Base-by-base conservation (phyloP, 495 filamentous ascomycete species). In the Astrocystis sublimbata region DNA sequence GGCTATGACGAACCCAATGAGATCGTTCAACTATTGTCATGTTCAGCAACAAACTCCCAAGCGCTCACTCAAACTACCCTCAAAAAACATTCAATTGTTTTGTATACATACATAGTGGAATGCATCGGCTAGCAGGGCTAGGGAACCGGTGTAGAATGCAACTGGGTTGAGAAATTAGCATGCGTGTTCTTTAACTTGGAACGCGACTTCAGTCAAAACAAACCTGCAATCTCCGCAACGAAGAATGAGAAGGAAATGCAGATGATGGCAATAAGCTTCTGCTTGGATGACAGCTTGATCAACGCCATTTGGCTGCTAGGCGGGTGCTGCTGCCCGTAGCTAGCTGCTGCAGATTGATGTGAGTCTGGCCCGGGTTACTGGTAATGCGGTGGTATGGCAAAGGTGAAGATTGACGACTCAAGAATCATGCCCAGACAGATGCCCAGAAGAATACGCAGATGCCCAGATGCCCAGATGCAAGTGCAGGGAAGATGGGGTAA, bases 51-150 rank as follows among this genome's bases (percentile, higher is more conserved):
- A 41, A 12, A 40, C 17, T 24, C 42, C 7, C 52, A 13, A 36
- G 21, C 40, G 7, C 0, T 12, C 28, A 42, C 33, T 23, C 17
- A 35, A n/a, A n/a, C n/a, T n/a, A n/a, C n/a, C 28, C 8, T 28
- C 24, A 23, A 33, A n/a, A 5, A 36, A 41, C 52, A 35, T 21
- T 26, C 8, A 15, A 21, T 7, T 61, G 15, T 6, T 6, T 58
- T 26, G 23, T 12, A 42, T 54, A 64, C 81, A 68, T 78, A 93
- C 92, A 86, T 96, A 96, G 69, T 98, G 93, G 76, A 97, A 97
- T 28, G 93, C 91, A 79, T 98, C 93, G 41, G 93, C 93, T 49
- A 96, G 85, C 13, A 98, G 85, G 19, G 93, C 93, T 57, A 98
- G 85, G 38, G 93, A 97, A 69, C 89, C 86, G 33, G 92, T 92